These are phyloP conservation scores for Cronartium ribicola DNA, from an alignment of 1,284 basidiomycete genomes.

Conservation along the genomic window DNA sequence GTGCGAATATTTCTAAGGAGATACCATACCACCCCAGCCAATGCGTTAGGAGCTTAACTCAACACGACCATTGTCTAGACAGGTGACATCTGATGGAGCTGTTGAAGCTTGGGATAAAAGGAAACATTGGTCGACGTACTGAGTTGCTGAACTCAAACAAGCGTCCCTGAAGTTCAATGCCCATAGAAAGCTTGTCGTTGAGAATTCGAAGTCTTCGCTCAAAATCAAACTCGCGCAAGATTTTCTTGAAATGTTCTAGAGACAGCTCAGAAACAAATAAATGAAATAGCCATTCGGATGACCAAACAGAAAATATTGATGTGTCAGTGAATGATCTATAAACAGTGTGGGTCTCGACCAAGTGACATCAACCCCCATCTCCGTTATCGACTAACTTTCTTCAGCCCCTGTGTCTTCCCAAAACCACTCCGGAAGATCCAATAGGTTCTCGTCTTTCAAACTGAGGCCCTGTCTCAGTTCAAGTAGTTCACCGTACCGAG, in stretches of 20 bases:
- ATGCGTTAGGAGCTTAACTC: background rate
- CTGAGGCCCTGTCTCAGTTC: constrained; percentile 33
- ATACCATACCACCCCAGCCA: background rate
- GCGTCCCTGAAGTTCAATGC: constrained; percentile 34
- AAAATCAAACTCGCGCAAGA: constrained; percentile 35
- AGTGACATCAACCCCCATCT: background rate
- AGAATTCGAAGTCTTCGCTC: constrained; percentile 29
- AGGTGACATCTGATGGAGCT: too few species aligned
- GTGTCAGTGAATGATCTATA: too few species aligned
- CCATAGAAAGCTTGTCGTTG: constrained; percentile 37
- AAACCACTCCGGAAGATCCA: constrained; percentile 40
- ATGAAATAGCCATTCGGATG: background rate
- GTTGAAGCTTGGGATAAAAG: background rate
- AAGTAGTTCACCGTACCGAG: constrained; percentile 32
- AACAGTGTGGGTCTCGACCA: background rate
- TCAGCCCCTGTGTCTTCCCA: constrained; percentile 39
- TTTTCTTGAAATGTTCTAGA: constrained; percentile 34
- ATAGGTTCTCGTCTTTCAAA: constrained; percentile 31
- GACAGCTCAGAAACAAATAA: background rate
- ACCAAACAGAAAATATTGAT: too few species aligned
- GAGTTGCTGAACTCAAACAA: constrained; percentile 40
- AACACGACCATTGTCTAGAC: background rate
- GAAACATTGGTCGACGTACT: background rate
- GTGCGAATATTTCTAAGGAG: constrained; percentile 36
- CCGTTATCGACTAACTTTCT: constrained; percentile 19